A percentile compares a stretch with the other conserved stretches of the same genome.
These are phyloP conservation scores for Trichoderma gamsii DNA, from an alignment of 495 filamentous ascomycete genomes.

Conservation along the genomic window DNA sequence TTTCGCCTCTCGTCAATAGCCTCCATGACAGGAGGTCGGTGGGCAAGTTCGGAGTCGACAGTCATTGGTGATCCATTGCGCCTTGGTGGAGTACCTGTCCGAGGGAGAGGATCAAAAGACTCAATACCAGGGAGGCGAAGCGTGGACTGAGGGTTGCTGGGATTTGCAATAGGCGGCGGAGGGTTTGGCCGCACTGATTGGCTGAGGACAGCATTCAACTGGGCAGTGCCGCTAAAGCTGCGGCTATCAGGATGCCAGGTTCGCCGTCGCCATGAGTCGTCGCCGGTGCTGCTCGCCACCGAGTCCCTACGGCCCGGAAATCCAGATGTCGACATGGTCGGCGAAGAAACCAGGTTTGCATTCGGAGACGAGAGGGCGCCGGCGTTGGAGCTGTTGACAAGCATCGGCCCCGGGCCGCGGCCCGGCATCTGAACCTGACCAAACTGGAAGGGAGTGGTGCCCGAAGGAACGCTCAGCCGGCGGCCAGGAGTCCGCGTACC, in stretches of 20 bases:
- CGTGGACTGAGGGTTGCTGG: conserved; percentile 26
- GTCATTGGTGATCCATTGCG: conserved; percentile 64
- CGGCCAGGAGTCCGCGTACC: conserved; percentile 62
- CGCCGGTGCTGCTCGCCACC: conserved; percentile 48
- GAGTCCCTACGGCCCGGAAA: conserved; percentile 60
- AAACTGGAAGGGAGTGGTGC: conserved; percentile 66
- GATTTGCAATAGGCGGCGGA: conserved; percentile 44
- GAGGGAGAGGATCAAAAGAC: conserved; percentile 72
- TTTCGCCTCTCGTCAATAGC: conserved; percentile 54
- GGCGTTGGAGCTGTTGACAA: conserved; percentile 44
- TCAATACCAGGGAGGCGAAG: conserved; percentile 81
- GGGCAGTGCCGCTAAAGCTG: conserved; percentile 25
- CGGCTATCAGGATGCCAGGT: conserved; percentile 88
- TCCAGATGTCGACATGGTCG: conserved; percentile 60
- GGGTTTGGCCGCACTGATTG: conserved; percentile 50
- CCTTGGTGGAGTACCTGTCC: conserved; percentile 56
- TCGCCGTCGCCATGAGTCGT: conserved; percentile 71
- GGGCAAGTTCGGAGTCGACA: conserved; percentile 46
- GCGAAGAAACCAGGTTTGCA: conserved; percentile 59
- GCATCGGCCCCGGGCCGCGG: conserved; percentile 51
- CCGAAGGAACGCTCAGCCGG: conserved; percentile 74
- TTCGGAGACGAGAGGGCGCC: conserved; percentile 50
- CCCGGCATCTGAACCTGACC: conserved; percentile 52
- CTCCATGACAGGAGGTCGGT: conserved; percentile 35
- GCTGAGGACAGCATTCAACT: conserved; percentile 35